A percentile compares a stretch with the other conserved stretches of the same genome.
Conservation (phyloP, 768 basidiomycete species). For the Cystoderma amianthinum region DNA sequence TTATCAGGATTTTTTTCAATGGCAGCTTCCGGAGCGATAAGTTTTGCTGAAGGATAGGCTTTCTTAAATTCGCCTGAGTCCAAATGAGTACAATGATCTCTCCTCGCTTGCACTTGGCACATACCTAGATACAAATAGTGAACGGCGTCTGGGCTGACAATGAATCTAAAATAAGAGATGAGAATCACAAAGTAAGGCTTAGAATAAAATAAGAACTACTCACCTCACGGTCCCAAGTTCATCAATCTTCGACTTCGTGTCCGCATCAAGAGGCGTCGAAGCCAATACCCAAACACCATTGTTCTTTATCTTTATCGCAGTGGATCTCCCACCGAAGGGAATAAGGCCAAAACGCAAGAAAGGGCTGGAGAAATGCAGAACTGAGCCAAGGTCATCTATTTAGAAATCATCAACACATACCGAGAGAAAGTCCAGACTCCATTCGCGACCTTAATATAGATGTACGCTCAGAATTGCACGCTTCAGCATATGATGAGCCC, state of each 20-base stretch:
- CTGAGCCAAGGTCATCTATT: not conserved
- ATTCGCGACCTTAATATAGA: slow-evolving; percentile 30
- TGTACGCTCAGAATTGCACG: not conserved
- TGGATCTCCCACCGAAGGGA: slow-evolving; percentile 79
- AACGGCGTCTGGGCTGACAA: slow-evolving; percentile 49
- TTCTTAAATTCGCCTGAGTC: slow-evolving; percentile 52
- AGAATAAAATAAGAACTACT: slow-evolving; percentile 11
- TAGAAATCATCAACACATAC: slow-evolving; percentile 18
- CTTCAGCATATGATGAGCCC: not conserved
- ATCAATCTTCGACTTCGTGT: slow-evolving; percentile 56
- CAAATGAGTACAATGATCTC: not conserved
- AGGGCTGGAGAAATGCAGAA: slow-evolving; percentile 42
- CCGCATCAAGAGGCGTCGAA: slow-evolving; percentile 61
- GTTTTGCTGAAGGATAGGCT: slow-evolving; percentile 63
- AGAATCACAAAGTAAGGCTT: not conserved
- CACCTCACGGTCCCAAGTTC: slow-evolving; percentile 67
- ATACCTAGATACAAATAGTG: slow-evolving; percentile 56
- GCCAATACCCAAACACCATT: slow-evolving; percentile 81
- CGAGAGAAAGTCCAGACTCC: slow-evolving; percentile 63
- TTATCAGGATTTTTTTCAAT: slow-evolving; percentile 44
- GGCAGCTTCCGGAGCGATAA: slow-evolving; percentile 60
- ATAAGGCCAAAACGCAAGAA: slow-evolving; percentile 61
- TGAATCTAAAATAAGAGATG: slow-evolving; percentile 30
- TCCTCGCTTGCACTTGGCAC: slow-evolving; percentile 8
- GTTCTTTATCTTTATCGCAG: slow-evolving; percentile 63